Conservation (phyloP, 768 basidiomycete species). For the Boletus tomentosulus region DNA sequence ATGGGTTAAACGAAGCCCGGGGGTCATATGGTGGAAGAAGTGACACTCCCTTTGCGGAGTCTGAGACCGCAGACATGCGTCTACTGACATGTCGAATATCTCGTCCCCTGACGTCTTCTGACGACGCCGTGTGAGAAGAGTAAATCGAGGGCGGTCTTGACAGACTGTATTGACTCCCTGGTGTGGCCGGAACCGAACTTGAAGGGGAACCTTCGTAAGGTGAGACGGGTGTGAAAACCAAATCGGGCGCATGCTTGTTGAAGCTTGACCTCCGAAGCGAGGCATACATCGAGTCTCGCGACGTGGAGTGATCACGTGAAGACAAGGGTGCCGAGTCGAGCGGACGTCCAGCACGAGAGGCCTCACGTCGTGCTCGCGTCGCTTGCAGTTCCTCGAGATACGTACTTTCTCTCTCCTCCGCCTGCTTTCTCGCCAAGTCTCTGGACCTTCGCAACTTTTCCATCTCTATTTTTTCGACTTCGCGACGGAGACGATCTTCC, state of each 20-base stretch:
- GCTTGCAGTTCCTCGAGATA: conserved; percentile 61
- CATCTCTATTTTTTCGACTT: conserved; percentile 44
- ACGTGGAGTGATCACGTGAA: conserved; percentile 34
- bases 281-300: conserved; percentile 34
- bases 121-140: conserved; percentile 51
- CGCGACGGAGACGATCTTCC: conserved; percentile 43
- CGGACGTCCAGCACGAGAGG: conserved; percentile 43
- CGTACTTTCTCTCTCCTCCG: conserved; percentile 50
- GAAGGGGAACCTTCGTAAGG: conserved; percentile 45
- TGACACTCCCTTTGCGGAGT: conserved; percentile 28
- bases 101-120: conserved; percentile 49
- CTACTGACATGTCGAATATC: conserved; percentile 35
- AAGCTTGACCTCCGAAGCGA: conserved; percentile 24
- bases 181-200: conserved; percentile 43
- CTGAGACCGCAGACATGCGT: conserved; percentile 40
- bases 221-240: conserved; percentile 33
- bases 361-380: conserved; percentile 57
- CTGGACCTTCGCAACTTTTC: conserved; percentile 48
- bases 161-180: conserved; percentile 33
- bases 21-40: conserved; percentile 27
- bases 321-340: conserved; percentile 20
- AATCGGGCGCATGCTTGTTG: conserved; percentile 47
- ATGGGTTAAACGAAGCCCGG: conserved; percentile 25
- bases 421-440: conserved; percentile 28
- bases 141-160: conserved; percentile 56